Conservation (phyloP, 2,329 filamentous ascomycete genomes). For the Colletotrichum graminicola region DNA sequence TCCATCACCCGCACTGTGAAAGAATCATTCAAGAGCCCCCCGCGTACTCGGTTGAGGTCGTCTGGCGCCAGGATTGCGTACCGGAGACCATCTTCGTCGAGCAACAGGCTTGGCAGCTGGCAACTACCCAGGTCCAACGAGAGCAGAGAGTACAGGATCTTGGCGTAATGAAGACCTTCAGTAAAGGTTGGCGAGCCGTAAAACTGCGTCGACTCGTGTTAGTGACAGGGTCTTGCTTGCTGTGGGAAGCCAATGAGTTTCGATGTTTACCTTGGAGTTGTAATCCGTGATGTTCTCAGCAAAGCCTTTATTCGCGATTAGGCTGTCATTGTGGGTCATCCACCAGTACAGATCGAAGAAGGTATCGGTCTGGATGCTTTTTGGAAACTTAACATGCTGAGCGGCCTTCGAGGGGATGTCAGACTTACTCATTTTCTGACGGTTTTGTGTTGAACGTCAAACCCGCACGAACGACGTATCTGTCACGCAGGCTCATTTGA, state of each 20-base stretch:
- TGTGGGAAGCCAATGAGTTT: background rate
- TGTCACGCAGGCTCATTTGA: background rate
- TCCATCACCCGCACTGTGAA: no score
- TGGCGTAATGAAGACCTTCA: background rate
- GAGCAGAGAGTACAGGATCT: background rate
- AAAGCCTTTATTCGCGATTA: background rate
- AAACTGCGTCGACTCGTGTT: background rate
- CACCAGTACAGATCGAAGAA: background rate
- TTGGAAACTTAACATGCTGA: background rate
- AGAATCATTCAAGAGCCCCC: background rate
- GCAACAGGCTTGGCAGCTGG: background rate
- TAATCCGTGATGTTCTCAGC: background rate
- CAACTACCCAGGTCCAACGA: background rate
- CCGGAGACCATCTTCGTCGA: background rate
- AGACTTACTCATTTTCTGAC: background rate
- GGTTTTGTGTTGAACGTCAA: background rate
- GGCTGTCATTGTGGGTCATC: background rate
- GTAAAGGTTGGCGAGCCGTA: background rate
- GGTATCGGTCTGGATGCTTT: background rate
- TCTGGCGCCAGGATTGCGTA: background rate
- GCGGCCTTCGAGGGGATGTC: background rate
- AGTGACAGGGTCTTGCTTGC: background rate
- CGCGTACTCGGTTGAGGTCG: background rate
- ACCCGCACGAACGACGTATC: background rate
- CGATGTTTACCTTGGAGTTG: background rate